Percentiles rank a stretch among this genome's conserved stretches.
These are phyloP conservation scores for Populus nigra DNA, from an alignment of 345 rosid genomes.

Conservation along the genomic window DNA sequence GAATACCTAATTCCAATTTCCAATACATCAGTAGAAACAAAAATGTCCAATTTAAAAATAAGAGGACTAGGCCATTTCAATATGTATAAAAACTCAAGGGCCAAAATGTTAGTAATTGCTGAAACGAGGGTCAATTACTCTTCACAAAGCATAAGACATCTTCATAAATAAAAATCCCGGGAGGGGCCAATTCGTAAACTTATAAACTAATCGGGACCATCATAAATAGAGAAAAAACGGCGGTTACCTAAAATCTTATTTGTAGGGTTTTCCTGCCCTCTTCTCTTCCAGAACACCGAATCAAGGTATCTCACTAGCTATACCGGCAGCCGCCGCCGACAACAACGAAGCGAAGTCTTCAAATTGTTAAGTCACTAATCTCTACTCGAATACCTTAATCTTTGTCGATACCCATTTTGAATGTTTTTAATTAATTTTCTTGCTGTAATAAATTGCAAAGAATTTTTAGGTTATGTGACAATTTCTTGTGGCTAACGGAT, in stretches of 20 bases:
- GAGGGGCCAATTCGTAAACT: neutral
- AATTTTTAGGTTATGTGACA: neutral
- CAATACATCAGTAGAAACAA: too few species aligned
- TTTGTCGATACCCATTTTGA: neutral
- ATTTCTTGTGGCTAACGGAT: neutral
- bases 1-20: too few species aligned
- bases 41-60: too few species aligned
- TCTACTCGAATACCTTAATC: neutral
- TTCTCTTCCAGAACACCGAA: neutral
- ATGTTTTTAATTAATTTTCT: neutral
- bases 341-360: neutral
- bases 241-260: neutral
- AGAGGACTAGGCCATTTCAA: too few species aligned
- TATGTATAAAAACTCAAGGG: too few species aligned
- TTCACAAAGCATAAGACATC: too few species aligned
- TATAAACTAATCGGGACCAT: neutral
- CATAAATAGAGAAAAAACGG: neutral
- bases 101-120: too few species aligned
- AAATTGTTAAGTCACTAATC: neutral
- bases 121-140: too few species aligned
- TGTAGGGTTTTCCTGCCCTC: neutral
- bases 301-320: neutral
- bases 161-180: neutral
- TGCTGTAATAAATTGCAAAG: neutral
- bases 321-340: neutral